Evolutionary conservation across 768 basidiomycete genomes (phyloP).

Genomic region (Polyporus arcularius): DNA sequence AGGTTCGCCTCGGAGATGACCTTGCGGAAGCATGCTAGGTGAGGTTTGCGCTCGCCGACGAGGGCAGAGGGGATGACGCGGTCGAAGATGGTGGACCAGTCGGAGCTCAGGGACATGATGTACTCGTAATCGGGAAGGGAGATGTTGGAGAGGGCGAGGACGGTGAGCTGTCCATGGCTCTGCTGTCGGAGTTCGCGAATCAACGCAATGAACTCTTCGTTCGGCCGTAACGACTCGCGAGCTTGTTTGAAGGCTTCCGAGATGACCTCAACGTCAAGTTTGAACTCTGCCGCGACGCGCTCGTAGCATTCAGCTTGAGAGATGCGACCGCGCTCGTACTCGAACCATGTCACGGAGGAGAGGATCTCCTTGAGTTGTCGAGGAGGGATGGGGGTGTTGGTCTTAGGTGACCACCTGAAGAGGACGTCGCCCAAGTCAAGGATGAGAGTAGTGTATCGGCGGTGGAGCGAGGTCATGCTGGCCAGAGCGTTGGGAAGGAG

Average conservation of each 20-base stretch:
- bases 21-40: slow-evolving; percentile 52
- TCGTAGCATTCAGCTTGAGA: slow-evolving; percentile 47
- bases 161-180: slow-evolving; percentile 29
- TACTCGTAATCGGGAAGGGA: slow-evolving; percentile 51
- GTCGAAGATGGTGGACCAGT: slow-evolving; percentile 39
- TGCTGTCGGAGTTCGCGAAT: slow-evolving; percentile 46
- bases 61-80: slow-evolving; percentile 53
- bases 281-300: slow-evolving; percentile 41
- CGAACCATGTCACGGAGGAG: slow-evolving; percentile 51
- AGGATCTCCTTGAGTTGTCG: slow-evolving; percentile 45
- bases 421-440: slow-evolving; percentile 60
- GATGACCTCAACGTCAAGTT: slow-evolving; percentile 33
- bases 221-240: slow-evolving; percentile 46
- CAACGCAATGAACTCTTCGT: slow-evolving; percentile 47
- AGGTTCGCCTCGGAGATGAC: slow-evolving; percentile 46
- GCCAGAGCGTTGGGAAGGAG: slow-evolving; percentile 24
- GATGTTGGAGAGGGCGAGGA: slow-evolving; percentile 64
- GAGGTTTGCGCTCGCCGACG: slow-evolving; percentile 56
- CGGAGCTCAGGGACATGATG: slow-evolving; percentile 48
- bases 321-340: slow-evolving; percentile 53
- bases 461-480: slow-evolving; percentile 22
- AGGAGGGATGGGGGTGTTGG: slow-evolving; percentile 45
- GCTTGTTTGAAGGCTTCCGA: slow-evolving; percentile 47
- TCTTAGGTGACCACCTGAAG: slow-evolving; percentile 53
- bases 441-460: slow-evolving; percentile 37